These are phyloP conservation scores for Talaromyces funiculosus DNA, from an alignment of 2,329 filamentous ascomycete species.

Conservation along the genomic window DNA sequence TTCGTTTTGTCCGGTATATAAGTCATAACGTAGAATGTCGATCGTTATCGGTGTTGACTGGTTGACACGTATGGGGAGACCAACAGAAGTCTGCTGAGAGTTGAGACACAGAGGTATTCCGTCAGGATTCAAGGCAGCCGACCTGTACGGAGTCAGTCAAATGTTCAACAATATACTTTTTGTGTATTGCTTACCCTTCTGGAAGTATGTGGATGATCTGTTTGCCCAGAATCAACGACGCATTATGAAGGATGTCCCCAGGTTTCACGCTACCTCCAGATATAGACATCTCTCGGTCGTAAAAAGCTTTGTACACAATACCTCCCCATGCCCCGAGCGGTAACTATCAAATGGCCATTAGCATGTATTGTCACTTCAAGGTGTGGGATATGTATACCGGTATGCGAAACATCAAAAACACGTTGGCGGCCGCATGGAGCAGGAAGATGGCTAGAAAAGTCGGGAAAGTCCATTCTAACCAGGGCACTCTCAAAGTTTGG, in stretches of 20 bases:
- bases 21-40: slow-evolving; percentile 79
- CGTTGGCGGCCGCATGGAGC: slow-evolving; percentile 66
- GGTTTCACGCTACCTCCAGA: slow-evolving; percentile 91
- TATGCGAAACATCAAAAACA: slow-evolving; percentile 88
- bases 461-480: slow-evolving; percentile 83
- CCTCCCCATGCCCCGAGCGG: slow-evolving; percentile 69
- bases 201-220: slow-evolving; percentile 97
- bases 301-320: slow-evolving; percentile 71
- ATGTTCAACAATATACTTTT: slow-evolving; percentile 17
- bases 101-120: slow-evolving; percentile 76
- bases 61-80: slow-evolving; percentile 85
- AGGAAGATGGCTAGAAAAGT: slow-evolving; percentile 67
- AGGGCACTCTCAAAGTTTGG: slow-evolving; percentile 84
- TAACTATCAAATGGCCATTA: slow-evolving; percentile 45
- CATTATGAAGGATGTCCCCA: slow-evolving; percentile 79
- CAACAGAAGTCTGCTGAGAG: slow-evolving; percentile 53
- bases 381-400: slow-evolving; percentile 50
- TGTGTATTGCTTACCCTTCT: slow-evolving; percentile 61
- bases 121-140: slow-evolving; percentile 80
- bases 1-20: slow-evolving; percentile 75
- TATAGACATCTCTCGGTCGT: slow-evolving; percentile 86
- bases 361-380: neutral
- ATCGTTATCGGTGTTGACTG: slow-evolving; percentile 84
- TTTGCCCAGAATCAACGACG: slow-evolving; percentile 88
- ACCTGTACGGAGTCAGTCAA: slow-evolving; percentile 43